Conservation (phyloP, 805 yeast genomes). For the Lachancea quebecensis region DNA sequence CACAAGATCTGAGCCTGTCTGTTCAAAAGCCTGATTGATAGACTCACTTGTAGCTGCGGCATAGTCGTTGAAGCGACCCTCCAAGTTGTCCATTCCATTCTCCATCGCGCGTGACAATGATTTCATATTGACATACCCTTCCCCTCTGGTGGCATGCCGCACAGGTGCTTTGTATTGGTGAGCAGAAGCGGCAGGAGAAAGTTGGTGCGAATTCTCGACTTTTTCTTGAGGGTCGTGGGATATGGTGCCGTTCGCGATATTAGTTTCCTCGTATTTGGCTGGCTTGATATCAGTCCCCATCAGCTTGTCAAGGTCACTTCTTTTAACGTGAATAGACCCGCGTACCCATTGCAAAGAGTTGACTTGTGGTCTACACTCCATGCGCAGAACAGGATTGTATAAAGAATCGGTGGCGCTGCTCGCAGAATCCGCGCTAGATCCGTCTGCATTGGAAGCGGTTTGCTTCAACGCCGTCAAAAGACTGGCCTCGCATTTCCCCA, state of each 20-base stretch:
- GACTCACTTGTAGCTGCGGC: slow-evolving; percentile 49
- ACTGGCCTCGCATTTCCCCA: slow-evolving; percentile 47
- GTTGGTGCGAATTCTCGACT: slow-evolving; percentile 11
- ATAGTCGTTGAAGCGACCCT: slow-evolving; percentile 49
- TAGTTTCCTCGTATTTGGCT: slow-evolving; percentile 53
- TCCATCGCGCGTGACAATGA: slow-evolving; percentile 40
- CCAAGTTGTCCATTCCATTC: slow-evolving; percentile 46
- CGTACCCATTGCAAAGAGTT: slow-evolving; percentile 81
- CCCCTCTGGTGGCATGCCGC: slow-evolving; percentile 31
- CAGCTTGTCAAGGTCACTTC: slow-evolving; percentile 54
- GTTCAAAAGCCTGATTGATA: slow-evolving; percentile 45
- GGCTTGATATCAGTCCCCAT: slow-evolving; percentile 69
- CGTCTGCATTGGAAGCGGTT: slow-evolving; percentile 37
- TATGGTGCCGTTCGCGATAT: slow-evolving; percentile 42
- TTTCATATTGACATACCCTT: slow-evolving; percentile 37
- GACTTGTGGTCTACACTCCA: slow-evolving; percentile 75
- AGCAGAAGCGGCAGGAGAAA: slow-evolving; percentile 7
- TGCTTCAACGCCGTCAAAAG: slow-evolving; percentile 43
- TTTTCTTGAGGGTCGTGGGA: slow-evolving; percentile 22
- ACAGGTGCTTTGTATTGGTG: slow-evolving; percentile 43
- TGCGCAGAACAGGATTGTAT: slow-evolving; percentile 58
- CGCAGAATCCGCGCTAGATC: slow-evolving; percentile 1
- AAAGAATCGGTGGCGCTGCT: slow-evolving; percentile 44
- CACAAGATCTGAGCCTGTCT: slow-evolving; percentile 44
- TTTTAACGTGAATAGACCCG: slow-evolving; percentile 58